Percentiles rank a stretch among this genome's conserved stretches.
phyloP scores from a whole-genome alignment of 169 alveolate species.

The Cyclospora cayetanensis region DNA sequence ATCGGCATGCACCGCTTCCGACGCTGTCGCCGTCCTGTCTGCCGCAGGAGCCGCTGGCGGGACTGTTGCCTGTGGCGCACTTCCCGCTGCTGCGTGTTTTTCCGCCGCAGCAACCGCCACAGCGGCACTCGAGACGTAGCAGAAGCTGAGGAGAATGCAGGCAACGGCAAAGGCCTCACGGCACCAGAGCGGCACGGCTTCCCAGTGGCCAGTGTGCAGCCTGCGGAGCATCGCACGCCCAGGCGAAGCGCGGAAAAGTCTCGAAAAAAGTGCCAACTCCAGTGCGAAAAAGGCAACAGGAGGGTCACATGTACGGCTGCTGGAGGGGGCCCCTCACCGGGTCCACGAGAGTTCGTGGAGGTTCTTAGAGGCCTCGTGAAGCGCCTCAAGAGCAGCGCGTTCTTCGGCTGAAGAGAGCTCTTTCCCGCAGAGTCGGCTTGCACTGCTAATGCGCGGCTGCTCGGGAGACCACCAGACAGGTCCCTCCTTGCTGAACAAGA shows the following conservation, averaged over 20 bases:
- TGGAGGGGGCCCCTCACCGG: not conserved
- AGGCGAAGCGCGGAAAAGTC: not conserved
- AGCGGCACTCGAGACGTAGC: not conserved
- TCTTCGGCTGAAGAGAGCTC: not conserved
- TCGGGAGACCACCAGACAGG: not conserved
- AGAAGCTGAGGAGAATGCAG: not conserved
- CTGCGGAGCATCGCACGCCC: too few relatives aligned
- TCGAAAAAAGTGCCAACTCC: too few relatives aligned
- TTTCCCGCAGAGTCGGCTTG: not conserved
- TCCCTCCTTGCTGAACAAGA: too few relatives aligned
- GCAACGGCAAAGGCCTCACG: slow-evolving; percentile 14
- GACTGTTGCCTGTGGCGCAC: not conserved
- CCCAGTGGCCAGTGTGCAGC: slow-evolving; percentile 19
- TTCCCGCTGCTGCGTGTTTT: not conserved
- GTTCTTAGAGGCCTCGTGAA: not conserved
- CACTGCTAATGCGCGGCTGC: not conserved
- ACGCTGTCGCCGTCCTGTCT: not conserved
- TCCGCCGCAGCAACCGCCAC: not conserved
- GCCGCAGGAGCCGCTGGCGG: not conserved
- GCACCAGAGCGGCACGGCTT: slow-evolving; percentile 14
- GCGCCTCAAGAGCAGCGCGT: not conserved
- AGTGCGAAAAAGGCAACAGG: not conserved
- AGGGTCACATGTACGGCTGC: not conserved
- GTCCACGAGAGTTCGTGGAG: slow-evolving; percentile 22
- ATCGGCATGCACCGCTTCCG: not conserved